Base-by-base conservation (phyloP, 192 early-diverging fungal species). In the Rhizoclosmatium sp. region DNA sequence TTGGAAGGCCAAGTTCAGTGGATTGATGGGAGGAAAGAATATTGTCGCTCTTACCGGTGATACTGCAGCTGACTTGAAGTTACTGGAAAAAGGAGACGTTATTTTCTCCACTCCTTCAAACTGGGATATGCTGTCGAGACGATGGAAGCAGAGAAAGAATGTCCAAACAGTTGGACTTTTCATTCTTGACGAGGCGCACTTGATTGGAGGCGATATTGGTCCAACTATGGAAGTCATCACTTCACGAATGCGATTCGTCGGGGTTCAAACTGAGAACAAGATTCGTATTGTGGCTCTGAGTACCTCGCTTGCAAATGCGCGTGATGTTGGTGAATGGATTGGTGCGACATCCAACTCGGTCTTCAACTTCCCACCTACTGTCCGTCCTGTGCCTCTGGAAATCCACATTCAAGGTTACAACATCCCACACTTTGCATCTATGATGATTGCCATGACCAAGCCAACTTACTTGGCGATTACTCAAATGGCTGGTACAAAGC, bases 311-410 rank as follows among this genome's bases (percentile, higher is more conserved):
- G 95, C 97, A 39, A 99, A 99, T 82, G 97, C 97, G n/a, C 87
- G 93, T n/a, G 98, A 99, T 78, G 84, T 99, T 51, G 98, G 96
- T 2, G 94, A 96, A 77, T 99, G 98, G 98, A 94, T 99, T 74
- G 97, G 96, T 47, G 94, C 93, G 0, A 89, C 92, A 0, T 72
- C 59, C 19, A 86, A 89, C 3, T 87, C 90, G 4, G 91, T 95
- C n/a, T 97, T 95, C 83, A 99, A 97, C 82, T 99, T 99, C 86
- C 91, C 93, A 51, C 97, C 97, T 41, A 93, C 91, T 19, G 97
- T 98, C 16, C 91, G 98, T 1, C 94, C 96, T 31, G 91, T 97
- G 49, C 97, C 98, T 14, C 85, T 99, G 72, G 97, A 98, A 82
- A 95, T 98, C 59, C 93, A 93, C 65, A 97, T 99, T 80, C 95